These are phyloP conservation scores for Fomitopsis pinicola DNA, from an alignment of 1,284 basidiomycete genomes.

Conservation along the genomic window DNA sequence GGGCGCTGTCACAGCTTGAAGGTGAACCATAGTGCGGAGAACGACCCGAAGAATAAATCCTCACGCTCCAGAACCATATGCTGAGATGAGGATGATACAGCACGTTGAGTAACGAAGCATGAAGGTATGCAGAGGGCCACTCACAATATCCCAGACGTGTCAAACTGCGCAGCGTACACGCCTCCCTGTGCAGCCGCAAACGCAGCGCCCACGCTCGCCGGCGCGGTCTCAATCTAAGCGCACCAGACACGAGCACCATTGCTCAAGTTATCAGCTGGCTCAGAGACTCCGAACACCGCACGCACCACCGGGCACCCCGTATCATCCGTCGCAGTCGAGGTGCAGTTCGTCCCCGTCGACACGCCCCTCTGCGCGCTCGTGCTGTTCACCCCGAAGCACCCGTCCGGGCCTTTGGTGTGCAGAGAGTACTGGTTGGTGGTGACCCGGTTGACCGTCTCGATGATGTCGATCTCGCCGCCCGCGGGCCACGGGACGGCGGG, in stretches of 20 bases:
- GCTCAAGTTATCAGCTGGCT: too few species aligned
- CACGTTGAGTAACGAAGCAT: neutral
- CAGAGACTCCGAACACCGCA: neutral
- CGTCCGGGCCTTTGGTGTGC: constrained; percentile 33
- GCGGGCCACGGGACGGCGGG: constrained; percentile 39
- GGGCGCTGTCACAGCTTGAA: neutral
- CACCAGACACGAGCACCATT: too few species aligned
- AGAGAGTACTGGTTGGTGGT: constrained; percentile 42
- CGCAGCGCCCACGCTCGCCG: constrained; percentile 46
- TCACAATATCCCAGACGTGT: constrained; percentile 11
- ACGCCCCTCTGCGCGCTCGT: constrained; percentile 32
- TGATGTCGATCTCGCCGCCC: constrained; percentile 54
- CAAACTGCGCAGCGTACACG: constrained; percentile 41
- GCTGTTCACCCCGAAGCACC: constrained; percentile 27
- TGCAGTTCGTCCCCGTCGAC: constrained; percentile 27
- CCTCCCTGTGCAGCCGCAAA: constrained; percentile 60
- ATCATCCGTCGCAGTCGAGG: neutral
- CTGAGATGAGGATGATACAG: neutral
- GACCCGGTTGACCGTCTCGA: constrained; percentile 42
- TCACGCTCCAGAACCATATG: neutral
- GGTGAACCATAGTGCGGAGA: neutral
- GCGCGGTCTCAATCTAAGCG: neutral
- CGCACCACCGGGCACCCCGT: neutral
- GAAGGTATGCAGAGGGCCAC: neutral
- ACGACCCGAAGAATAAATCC: neutral